These are phyloP conservation scores for Phytophthora vignae DNA, from an alignment of 352 stramenopile species.

Conservation along the genomic window DNA sequence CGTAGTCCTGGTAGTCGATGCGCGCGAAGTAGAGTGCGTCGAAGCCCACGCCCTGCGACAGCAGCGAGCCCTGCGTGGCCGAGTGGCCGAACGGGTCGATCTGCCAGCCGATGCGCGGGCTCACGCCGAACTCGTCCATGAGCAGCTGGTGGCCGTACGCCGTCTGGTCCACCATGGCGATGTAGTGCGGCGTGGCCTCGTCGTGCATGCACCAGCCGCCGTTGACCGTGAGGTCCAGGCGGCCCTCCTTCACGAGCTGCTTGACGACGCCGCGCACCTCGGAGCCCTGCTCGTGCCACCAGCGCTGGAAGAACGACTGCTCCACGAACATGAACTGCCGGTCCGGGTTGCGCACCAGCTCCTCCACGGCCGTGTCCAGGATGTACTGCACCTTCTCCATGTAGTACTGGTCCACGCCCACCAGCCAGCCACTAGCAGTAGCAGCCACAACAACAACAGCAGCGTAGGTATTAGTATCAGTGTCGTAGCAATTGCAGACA, in stretches of 20 bases:
- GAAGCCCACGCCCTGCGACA: constrained; percentile 94
- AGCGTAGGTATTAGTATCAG: neutral
- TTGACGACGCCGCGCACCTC: constrained; percentile 79
- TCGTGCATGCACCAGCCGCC: constrained; percentile 99
- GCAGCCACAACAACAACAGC: constrained; percentile 17
- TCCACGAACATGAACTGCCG: constrained; percentile 97
- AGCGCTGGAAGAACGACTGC: constrained; percentile 96
- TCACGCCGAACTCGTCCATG: constrained; percentile 92
- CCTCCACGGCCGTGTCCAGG: constrained; percentile 91
- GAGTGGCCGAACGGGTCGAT: constrained; percentile 98
- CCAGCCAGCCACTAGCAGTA: constrained; percentile 88
- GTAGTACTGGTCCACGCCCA: constrained; percentile 99
- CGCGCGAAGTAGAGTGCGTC: constrained; percentile 97
- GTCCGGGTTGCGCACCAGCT: constrained; percentile 90
- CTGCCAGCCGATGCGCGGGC: constrained; percentile 97
- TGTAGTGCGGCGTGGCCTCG: constrained; percentile 96
- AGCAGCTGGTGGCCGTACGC: constrained; percentile 97
- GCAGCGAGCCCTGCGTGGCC: constrained; percentile 92
- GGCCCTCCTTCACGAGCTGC: constrained; percentile 90
- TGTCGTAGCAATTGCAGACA: constrained; percentile 19
- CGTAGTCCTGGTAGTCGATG: constrained; percentile 98
- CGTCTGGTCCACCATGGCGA: constrained; percentile 99
- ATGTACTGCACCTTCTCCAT: constrained; percentile 95
- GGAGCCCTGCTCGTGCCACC: constrained; percentile 93
- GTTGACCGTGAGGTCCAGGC: constrained; percentile 95